Evolutionary conservation across 2,329 filamentous ascomycete species (phyloP).

Genomic region (Botryotinia convoluta): DNA sequence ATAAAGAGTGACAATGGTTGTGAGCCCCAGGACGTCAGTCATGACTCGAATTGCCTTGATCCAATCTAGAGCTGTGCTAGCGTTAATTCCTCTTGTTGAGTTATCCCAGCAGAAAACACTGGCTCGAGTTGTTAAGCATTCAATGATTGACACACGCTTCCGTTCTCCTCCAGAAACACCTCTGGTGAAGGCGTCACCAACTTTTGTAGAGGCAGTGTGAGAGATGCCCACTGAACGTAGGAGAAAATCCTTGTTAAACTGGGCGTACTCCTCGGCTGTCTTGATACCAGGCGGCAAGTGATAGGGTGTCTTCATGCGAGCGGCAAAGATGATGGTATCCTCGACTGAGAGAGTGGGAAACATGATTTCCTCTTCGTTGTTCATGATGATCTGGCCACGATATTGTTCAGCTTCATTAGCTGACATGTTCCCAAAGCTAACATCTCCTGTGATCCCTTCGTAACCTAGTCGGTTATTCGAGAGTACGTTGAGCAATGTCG

Average conservation of each 20-base stretch:
- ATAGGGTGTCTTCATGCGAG: not conserved
- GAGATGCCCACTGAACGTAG: not conserved
- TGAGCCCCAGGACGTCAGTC: slow-evolving; percentile 59
- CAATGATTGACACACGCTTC: slow-evolving; percentile 77
- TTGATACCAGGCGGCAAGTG: not conserved
- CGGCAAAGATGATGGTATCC: not conserved
- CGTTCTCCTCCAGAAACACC: slow-evolving; percentile 50
- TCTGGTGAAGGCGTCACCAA: not conserved
- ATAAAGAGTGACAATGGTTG: slow-evolving; percentile 63
- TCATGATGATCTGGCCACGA: not conserved
- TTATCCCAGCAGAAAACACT: slow-evolving; percentile 74
- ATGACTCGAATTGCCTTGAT: slow-evolving; percentile 57
- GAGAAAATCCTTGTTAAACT: not conserved
- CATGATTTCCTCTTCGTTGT: not conserved
- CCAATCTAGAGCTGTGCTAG: slow-evolving; percentile 59
- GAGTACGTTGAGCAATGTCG: not conserved
- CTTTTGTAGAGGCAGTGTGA: not conserved
- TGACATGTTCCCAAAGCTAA: not conserved
- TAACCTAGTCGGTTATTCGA: not conserved
- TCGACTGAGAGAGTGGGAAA: not conserved
- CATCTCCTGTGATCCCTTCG: not conserved
- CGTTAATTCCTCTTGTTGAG: slow-evolving; percentile 69
- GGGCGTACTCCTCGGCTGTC: not conserved
- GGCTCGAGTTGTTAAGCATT: slow-evolving; percentile 59
- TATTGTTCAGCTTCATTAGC: not conserved